phyloP scores from a whole-genome alignment of 805 yeast species.

The Wickerhamiella azyma region DNA sequence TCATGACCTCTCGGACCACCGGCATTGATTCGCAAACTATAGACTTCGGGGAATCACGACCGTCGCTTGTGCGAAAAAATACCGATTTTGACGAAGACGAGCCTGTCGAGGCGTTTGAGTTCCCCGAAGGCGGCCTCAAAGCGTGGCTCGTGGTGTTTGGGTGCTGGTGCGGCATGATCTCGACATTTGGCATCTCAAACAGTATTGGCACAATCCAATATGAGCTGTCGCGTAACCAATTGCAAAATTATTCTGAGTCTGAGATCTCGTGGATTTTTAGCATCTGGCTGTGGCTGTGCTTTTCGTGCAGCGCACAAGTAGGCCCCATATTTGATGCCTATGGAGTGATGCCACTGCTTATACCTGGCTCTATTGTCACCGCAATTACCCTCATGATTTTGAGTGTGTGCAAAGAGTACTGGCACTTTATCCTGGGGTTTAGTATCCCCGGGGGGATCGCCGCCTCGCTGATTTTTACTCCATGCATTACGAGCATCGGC shows the following conservation, averaged over 20 bases:
- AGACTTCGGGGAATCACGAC: background rate
- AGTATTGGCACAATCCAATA: conserved; percentile 56
- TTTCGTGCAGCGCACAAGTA: conserved; percentile 34
- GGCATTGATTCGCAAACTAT: background rate
- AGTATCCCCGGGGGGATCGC: conserved; percentile 39
- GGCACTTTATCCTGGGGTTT: conserved; percentile 47
- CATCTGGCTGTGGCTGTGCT: conserved; percentile 26
- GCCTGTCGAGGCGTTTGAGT: conserved; percentile 10
- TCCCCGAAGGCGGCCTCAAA: conserved; percentile 40
- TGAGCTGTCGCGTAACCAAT: conserved; percentile 41
- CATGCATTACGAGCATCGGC: conserved; percentile 40
- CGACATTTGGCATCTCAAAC: conserved; percentile 52
- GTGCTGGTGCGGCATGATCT: conserved; percentile 42
- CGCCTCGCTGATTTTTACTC: conserved; percentile 33
- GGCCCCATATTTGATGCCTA: conserved; percentile 45
- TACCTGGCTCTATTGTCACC: conserved; percentile 33
- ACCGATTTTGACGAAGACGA: background rate
- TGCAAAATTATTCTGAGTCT: conserved; percentile 33
- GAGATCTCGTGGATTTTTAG: conserved; percentile 58
- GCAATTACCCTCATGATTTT: conserved; percentile 39
- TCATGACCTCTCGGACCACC: background rate
- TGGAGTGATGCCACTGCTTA: conserved; percentile 37
- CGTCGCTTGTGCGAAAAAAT: background rate
- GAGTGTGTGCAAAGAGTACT: conserved; percentile 36
- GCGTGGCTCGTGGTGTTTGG: conserved; percentile 47